Evolutionary conservation across 1,139 yeast species (phyloP).

Genomic region (Sugiyamaella castrensis): DNA sequence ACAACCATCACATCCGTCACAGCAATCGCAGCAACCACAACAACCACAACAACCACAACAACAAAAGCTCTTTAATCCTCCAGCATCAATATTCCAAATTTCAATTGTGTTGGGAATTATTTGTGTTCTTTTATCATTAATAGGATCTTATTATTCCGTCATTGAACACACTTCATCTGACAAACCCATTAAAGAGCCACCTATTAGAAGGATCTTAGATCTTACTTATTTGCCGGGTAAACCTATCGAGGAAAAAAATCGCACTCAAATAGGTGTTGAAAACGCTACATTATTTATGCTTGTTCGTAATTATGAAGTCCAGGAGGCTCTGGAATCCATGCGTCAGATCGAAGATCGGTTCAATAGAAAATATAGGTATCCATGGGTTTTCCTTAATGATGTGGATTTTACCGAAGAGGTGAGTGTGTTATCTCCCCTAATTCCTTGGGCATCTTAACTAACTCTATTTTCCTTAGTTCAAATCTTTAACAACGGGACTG

Average conservation of each 20-base stretch:
- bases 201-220: conserved; percentile 17
- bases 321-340: conserved; percentile 61
- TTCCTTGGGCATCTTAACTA: background rate
- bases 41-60: too few relatives aligned
- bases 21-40: too few relatives aligned
- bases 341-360: conserved; percentile 60
- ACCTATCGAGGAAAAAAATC: conserved; percentile 28
- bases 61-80: background rate
- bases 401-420: conserved; percentile 62
- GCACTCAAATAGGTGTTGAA: conserved; percentile 46
- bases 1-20: too few relatives aligned
- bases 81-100: background rate
- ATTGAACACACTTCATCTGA: background rate
- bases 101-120: conserved; percentile 1
- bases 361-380: conserved; percentile 53
- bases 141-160: background rate
- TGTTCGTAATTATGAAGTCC: conserved; percentile 64
- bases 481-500: conserved; percentile 54
- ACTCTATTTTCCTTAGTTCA: background rate
- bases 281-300: conserved; percentile 71
- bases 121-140: background rate
- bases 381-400: conserved; percentile 89
- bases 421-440: background rate
- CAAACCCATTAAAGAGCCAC: background rate
- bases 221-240: conserved; percentile 29